These are phyloP conservation scores for Xylariaceae sp. DNA, from an alignment of 2,329 filamentous ascomycete genomes.

Conservation along the genomic window DNA sequence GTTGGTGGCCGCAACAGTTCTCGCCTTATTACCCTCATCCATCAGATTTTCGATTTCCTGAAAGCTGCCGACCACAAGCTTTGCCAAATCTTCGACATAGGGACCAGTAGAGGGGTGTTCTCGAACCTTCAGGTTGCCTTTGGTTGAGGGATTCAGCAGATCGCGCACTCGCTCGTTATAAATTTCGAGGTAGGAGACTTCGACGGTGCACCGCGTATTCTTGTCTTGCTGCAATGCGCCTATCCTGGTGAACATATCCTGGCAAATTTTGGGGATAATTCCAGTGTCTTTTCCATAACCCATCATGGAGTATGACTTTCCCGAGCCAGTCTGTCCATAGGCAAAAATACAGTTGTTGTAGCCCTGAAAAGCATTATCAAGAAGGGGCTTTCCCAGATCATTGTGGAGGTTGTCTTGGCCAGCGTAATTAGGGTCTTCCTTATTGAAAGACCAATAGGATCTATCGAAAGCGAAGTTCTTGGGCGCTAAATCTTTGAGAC, in stretches of 20 bases:
- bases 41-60: constrained; percentile 95
- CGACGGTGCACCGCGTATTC: constrained; percentile 82
- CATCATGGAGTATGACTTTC: constrained; percentile 99
- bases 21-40: constrained; percentile 98
- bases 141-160: constrained; percentile 89
- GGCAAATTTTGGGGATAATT: constrained; percentile 94
- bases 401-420: constrained; percentile 85
- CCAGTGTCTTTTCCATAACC: constrained; percentile 94
- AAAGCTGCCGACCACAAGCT: constrained; percentile 89
- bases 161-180: constrained; percentile 98
- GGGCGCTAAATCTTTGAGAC: constrained; percentile 63
- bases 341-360: constrained; percentile 99
- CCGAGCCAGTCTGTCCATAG: constrained; percentile 96
- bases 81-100: constrained; percentile 96
- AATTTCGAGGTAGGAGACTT: constrained; percentile 98
- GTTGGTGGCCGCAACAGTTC: constrained; percentile 96
- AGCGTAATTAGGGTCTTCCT: constrained; percentile 75
- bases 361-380: constrained; percentile 96
- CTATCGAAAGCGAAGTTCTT: constrained; percentile 95
- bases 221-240: constrained; percentile 65
- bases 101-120: constrained; percentile 97
- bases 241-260: constrained; percentile 95
- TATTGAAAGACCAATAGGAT: constrained; percentile 97
- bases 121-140: constrained; percentile 93
- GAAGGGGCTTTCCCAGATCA: constrained; percentile 81